Base-by-base conservation (phyloP, 2,329 filamentous ascomycete species). In the Xylaria sp. region DNA sequence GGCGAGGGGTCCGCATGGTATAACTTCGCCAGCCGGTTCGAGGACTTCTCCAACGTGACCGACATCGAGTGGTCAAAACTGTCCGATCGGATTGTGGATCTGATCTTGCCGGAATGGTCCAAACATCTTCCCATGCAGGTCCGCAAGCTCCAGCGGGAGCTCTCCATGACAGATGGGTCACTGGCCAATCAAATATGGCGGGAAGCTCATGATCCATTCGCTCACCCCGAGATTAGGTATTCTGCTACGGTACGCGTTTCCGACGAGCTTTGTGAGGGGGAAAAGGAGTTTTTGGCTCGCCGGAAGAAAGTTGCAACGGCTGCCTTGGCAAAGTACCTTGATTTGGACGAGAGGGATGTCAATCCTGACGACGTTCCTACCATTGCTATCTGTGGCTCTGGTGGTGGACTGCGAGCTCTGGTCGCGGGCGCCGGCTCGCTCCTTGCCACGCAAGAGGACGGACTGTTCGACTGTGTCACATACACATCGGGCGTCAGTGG, bases 401-500 rank as follows among this genome's bases (percentile, higher is more conserved):
- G 94, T 8, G 94, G 94, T 52, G 94, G 94, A 0, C 74, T 99
- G 43, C 82, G 94, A 46, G 94, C 94, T 1, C 81, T 99, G 37
- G 91, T 97, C 17, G 92, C 94, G 1, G 92, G 93, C 2, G 87
- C 92, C 0, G 92, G 93, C 0, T 97, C 92, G 0, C 87, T 95
- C 57, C 78, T 94, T 8, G 92, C 92, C 2, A 83, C 91, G 0
- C 85, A 91, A 55, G 89, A 97, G 69, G 89, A 90, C 52, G 94
- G 94, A 0, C 77, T 99, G 0, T 95, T 96, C 69, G 92, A 97
- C 72, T 97, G 94, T 69, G 83, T 91, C 9, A 97, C 92, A 1
- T 99, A 99, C 67, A 96, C 92, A 0, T 91, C 93, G 4, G 94
- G 94, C 1, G 94, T 99, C 44, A 97, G 92, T 68, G 94, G 94